These are phyloP conservation scores for Ogataea angusta DNA, from an alignment of 805 yeast species.

Conservation along the genomic window DNA sequence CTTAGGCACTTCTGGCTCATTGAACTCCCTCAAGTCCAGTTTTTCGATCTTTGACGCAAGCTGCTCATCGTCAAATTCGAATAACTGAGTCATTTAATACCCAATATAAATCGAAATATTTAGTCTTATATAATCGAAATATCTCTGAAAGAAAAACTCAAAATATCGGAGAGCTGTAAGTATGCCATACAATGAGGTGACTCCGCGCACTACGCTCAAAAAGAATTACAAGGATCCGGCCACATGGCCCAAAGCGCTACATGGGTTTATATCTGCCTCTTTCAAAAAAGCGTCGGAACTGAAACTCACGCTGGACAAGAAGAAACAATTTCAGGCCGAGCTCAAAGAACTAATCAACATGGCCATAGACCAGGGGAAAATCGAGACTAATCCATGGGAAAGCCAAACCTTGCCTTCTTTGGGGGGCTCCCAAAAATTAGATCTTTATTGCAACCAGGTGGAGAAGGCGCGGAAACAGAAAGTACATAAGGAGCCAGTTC, in stretches of 20 bases:
- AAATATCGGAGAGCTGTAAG: constrained; percentile 15
- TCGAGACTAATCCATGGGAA: constrained; percentile 55
- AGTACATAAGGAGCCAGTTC: constrained; percentile 6
- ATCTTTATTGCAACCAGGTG: constrained; percentile 20
- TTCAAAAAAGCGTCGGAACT: constrained; percentile 41
- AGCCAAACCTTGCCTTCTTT: constrained; percentile 47
- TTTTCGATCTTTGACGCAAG: constrained; percentile 9
- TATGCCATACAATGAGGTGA: constrained; percentile 20
- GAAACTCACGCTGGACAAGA: constrained; percentile 30
- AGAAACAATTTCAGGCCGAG: constrained; percentile 44
- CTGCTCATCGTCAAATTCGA: constrained; percentile 31
- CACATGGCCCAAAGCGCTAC: constrained; percentile 56
- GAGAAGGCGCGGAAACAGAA: constrained; percentile 1
- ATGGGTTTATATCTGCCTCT: constrained; percentile 45
- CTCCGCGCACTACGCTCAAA: constrained; percentile 22
- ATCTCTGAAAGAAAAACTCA: constrained; percentile 23
- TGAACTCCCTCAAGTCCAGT: constrained; percentile 4
- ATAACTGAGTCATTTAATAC: constrained; percentile 24
- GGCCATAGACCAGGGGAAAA: constrained; percentile 42
- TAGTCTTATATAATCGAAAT: constrained; percentile 1
- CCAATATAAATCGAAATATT: not conserved
- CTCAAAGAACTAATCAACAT: constrained; percentile 45
- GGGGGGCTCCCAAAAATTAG: constrained; percentile 12
- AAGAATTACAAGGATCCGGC: constrained; percentile 29
- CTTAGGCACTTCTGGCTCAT: constrained; percentile 1